Evolutionary conservation across 1,284 basidiomycete genomes (phyloP).

Genomic region (Anthracocystis walkeri): DNA sequence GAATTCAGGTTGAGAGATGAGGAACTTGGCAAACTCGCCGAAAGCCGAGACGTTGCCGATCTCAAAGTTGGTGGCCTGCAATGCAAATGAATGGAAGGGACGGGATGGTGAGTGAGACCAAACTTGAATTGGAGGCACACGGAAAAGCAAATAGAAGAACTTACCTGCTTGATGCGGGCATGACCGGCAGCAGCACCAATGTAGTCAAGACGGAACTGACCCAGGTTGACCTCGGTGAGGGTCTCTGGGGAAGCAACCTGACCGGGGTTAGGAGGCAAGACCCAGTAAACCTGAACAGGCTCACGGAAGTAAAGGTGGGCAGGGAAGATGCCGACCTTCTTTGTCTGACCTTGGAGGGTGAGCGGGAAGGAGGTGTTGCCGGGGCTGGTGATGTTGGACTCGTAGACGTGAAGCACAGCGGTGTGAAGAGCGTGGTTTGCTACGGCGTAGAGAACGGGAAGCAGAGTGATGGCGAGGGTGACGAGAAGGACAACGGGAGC

Average conservation of each 20-base stretch:
- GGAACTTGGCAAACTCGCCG: conserved; percentile 66
- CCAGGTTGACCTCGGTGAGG: conserved; percentile 66
- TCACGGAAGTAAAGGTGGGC: conserved; percentile 69
- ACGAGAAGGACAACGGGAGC: conserved; percentile 59
- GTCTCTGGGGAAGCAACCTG: conserved; percentile 42
- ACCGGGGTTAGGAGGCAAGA: conserved; percentile 55
- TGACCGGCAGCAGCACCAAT: conserved; percentile 68
- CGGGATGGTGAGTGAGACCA: conserved; percentile 1
- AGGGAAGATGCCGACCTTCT: conserved; percentile 70
- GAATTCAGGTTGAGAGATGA: conserved; percentile 79
- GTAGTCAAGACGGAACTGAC: conserved; percentile 59
- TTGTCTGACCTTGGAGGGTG: conserved; percentile 67
- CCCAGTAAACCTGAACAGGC: conserved; percentile 69
- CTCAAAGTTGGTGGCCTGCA: conserved; percentile 64
- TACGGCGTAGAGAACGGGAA: conserved; percentile 68
- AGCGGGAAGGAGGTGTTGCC: conserved; percentile 67
- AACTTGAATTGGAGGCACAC: background rate
- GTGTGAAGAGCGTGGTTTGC: conserved; percentile 69
- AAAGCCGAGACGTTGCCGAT: conserved; percentile 67
- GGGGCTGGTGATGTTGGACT: conserved; percentile 68
- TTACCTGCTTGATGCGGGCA: conserved; percentile 68
- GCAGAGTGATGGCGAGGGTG: conserved; percentile 61
- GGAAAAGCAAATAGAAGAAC: conserved; percentile 7
- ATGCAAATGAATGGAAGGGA: background rate
- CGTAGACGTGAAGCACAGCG: conserved; percentile 63